Conservation (phyloP, 2,329 filamentous ascomycete genomes). For the Fusarium ramigenum region DNA sequence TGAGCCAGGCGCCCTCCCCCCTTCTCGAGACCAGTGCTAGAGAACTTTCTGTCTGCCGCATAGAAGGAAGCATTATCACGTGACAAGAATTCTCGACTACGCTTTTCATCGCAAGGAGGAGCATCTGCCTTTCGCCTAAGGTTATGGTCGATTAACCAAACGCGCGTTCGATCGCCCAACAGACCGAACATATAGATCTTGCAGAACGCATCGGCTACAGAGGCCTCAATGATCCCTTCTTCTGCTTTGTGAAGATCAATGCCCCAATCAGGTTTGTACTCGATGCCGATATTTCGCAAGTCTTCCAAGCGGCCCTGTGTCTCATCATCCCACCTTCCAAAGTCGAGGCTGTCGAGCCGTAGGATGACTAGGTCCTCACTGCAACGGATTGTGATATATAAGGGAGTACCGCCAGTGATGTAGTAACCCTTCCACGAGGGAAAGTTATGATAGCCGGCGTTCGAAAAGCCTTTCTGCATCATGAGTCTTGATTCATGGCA, state of each 20-base stretch:
- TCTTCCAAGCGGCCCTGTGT: fast-evolving
- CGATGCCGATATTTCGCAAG: background rate
- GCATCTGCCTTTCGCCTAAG: fast-evolving
- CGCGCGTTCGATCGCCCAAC: fast-evolving
- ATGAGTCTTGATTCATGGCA: background rate
- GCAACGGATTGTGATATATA: background rate
- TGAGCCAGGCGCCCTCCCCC: background rate
- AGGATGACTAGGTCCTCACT: background rate
- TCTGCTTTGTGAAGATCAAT: background rate
- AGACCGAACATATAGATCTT: fast-evolving
- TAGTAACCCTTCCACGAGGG: no score
- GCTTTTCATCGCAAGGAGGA: background rate
- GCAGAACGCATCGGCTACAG: background rate
- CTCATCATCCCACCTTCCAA: background rate
- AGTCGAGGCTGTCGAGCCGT: background rate
- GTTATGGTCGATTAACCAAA: background rate
- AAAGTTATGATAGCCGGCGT: no score
- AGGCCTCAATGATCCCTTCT: background rate
- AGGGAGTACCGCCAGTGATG: background rate
- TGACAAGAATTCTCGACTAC: background rate
- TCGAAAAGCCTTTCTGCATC: background rate
- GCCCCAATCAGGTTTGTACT: background rate
- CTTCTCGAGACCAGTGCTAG: background rate
- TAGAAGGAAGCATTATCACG: background rate
- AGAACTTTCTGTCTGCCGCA: background rate